Evolutionary conservation across 306 rosid genomes (phyloP), one percentile per base, ranked within the genome.

Genomic region (Rosa multiflora): DNA sequence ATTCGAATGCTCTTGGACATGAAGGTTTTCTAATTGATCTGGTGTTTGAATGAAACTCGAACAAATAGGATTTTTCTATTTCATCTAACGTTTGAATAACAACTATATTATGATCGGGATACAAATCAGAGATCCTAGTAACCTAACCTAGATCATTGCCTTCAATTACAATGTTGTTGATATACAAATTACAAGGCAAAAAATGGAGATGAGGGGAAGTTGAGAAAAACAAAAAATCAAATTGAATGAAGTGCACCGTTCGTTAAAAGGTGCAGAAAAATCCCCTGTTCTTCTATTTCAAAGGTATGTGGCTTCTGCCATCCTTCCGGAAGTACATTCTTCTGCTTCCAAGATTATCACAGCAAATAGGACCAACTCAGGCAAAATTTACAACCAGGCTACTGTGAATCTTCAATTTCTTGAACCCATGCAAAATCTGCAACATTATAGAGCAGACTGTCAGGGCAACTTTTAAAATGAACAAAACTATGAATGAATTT

Each of bases 401-500:
- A 77, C 74, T 71, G 43, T 76, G 78, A 68, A 43, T 47, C 83
- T 77, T 87, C 94, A 62, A 95, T 86, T 78, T 91, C 97, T 88
- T 92, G 93, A 73, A 93, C 96, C 99, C 98, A 93, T 67, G 96
- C 93, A 81, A 93, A 85, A 85, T 85, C 99, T 95, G 99, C 39
- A 21, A 83, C 15, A 70, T 73, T 10, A n/a, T 37, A 48, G 17
- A 29, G 58, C 47, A 42, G 59, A 37, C 71, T 10, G 71, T 75
- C 47, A 75, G 49, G 63, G 20, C 21, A 46, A 44, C 59, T 18
- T 46, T 71, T 46, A 75, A 7, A 61, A 46, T 51, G 32, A 64
- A 46, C 7, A 43, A 39, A 17, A 35, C 10, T 14, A 43, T 5
- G 2, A 58, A 62, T 32, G 47, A 26, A 52, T 59, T 59, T 7